phyloP scores from a whole-genome alignment of 1,284 basidiomycete species.

The Caloboletus inedulis region DNA sequence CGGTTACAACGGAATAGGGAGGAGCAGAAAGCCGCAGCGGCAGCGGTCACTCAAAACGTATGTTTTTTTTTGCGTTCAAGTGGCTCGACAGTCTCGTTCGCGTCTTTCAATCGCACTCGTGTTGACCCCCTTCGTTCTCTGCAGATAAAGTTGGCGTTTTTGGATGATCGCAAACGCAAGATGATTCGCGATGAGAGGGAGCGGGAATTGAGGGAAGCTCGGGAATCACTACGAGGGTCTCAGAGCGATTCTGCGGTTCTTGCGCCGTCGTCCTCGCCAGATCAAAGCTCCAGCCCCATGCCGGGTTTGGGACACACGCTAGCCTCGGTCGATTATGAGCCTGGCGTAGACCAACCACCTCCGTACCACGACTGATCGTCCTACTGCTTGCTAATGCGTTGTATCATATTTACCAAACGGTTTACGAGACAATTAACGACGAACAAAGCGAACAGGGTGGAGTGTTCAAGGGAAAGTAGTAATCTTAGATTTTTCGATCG shows the following conservation, averaged over 20 bases:
- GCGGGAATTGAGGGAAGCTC: conserved; percentile 44
- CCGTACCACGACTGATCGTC: conserved; percentile 22
- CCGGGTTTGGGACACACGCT: conserved; percentile 27
- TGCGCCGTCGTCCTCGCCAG: neutral
- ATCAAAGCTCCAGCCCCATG: conserved; percentile 5
- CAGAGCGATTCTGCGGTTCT: neutral
- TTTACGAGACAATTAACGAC: neutral
- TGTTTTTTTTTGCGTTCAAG: neutral
- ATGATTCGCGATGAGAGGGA: conserved; percentile 55
- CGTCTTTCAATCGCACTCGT: neutral
- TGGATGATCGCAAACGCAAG: conserved; percentile 68
- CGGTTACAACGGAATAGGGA: conserved; percentile 44
- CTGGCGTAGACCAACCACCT: conserved; percentile 20
- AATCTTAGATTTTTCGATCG: conserved; percentile 36
- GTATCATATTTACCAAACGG: conserved; percentile 9
- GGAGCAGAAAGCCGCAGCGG: conserved; percentile 54
- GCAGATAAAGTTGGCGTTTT: conserved; percentile 68
- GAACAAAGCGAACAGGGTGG: neutral
- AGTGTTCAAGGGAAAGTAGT: conserved; percentile 28
- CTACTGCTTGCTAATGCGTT: neutral
- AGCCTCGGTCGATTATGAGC: conserved; percentile 6
- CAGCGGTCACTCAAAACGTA: conserved; percentile 54
- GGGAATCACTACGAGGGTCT: conserved; percentile 3
- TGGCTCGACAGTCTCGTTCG: neutral
- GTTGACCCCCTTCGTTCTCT: neutral